A percentile compares a stretch with the other conserved stretches of the same genome.
phyloP scores from a whole-genome alignment of 2,329 filamentous ascomycete species.

The Lachnellula subtilissima region DNA sequence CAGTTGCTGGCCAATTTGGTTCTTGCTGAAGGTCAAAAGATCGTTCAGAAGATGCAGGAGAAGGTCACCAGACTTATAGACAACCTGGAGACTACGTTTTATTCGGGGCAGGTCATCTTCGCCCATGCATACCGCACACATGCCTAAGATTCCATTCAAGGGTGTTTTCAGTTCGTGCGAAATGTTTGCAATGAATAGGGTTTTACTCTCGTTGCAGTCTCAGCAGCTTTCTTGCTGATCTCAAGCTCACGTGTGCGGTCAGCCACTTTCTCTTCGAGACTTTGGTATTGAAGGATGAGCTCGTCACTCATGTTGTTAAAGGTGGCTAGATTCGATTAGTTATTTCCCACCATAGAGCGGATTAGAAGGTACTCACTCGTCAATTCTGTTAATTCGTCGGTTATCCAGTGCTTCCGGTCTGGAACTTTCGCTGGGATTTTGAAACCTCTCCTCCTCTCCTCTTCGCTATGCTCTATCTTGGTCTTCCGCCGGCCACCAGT shows the following conservation, averaged over 20 bases:
- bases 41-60: slow-evolving; percentile 84
- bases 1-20: slow-evolving; percentile 83
- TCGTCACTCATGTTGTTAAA: slow-evolving; percentile 96
- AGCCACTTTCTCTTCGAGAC: slow-evolving; percentile 77
- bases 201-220: slow-evolving; percentile 98
- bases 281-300: slow-evolving; percentile 78
- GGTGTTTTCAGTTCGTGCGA: slow-evolving; percentile 85
- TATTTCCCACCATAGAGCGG: not conserved
- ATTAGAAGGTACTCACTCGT: slow-evolving; percentile 15
- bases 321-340: slow-evolving; percentile 55
- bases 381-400: slow-evolving; percentile 75
- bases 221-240: slow-evolving; percentile 84
- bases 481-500: slow-evolving; percentile 21
- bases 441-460: slow-evolving; percentile 46
- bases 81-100: slow-evolving; percentile 77
- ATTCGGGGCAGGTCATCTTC: slow-evolving; percentile 75
- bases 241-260: slow-evolving; percentile 81
- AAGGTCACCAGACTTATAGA: slow-evolving; percentile 85
- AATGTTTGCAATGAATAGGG: slow-evolving; percentile 94
- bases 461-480: slow-evolving; percentile 38
- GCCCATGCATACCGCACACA: slow-evolving; percentile 90
- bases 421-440: slow-evolving; percentile 81
- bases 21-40: slow-evolving; percentile 88
- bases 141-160: slow-evolving; percentile 89
- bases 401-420: slow-evolving; percentile 68